These are phyloP conservation scores for Candida tropicalis DNA, from an alignment of 1,139 yeast species.

Conservation along the genomic window DNA sequence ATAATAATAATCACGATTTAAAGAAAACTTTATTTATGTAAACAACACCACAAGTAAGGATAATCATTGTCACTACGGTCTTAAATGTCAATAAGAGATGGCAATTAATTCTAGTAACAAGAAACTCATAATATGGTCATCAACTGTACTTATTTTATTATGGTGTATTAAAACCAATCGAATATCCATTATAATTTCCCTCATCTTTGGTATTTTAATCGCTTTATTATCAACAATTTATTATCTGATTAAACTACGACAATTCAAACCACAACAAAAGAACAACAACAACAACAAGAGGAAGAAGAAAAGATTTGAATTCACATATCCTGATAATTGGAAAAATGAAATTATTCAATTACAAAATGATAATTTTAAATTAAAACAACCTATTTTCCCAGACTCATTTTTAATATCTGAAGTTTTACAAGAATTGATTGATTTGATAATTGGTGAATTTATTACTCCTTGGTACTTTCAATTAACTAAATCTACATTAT, in stretches of 20 bases:
- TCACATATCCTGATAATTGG: conserved; percentile 34
- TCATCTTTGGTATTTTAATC: background rate
- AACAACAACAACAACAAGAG: background rate
- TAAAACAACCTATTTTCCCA: conserved; percentile 39
- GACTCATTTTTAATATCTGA: conserved; percentile 57
- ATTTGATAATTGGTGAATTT: conserved; percentile 59
- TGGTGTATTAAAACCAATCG: conserved; percentile 3
- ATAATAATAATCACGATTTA: too few species aligned
- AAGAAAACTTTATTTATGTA: too few species aligned
- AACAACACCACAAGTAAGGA: background rate
- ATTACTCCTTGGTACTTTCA: conserved; percentile 64
- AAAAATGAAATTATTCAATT: conserved; percentile 18
- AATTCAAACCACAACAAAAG: conserved; percentile 12
- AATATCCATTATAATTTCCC: background rate
- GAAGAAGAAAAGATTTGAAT: conserved; percentile 22
- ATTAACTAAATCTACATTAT: conserved; percentile 50
- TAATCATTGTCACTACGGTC: background rate
- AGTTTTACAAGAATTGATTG: conserved; percentile 54
- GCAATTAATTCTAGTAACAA: background rate
- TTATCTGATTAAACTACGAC: conserved; percentile 10
- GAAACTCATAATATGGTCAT: background rate
- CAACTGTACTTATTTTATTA: background rate
- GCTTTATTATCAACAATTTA: background rate
- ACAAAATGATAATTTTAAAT: conserved; percentile 10
- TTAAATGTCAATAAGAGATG: background rate